Base-by-base conservation (phyloP, 1,139 yeast genomes). In the Geotrichum restrictum region DNA sequence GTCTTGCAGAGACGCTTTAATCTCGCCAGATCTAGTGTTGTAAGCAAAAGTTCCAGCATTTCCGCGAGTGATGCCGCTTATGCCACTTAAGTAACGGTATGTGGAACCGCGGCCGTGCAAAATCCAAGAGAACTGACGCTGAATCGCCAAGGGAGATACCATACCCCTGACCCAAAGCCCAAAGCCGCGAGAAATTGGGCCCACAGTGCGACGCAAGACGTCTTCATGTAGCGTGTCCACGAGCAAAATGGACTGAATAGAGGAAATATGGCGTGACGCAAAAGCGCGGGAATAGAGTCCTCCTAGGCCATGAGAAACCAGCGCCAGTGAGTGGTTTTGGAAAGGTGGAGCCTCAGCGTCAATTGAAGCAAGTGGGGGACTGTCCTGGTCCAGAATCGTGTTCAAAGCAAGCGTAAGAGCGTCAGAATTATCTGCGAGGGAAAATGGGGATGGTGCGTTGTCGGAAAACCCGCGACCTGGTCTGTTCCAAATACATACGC, bases 401-500 rank as follows among this genome's bases (percentile, higher is more conserved):
- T 50, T 40, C 27, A 50, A 32, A 0, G 91, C 94, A 57, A 82
- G 81, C 34, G 75, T 68, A 48, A 88, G 73, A 37, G 82, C 76
- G 54, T 86, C 91, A 2, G 81, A 76, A 0, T 79, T 74, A 54
- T 82, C 78, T 1, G 87, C 83, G 5, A 87, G 73, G 0, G 93
- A 84, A 6, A 77, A 70, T 2, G 95, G 95, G 1, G 89, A 82
- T 0, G 95, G 94, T 0, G 91, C 83, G 51, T 85, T 79, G 60
- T 88, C 95, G 7, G 93, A 83, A 63, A 84, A 81, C 0, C 87
- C 96, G 60, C 78, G 78, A 0, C 96, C 96, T 1, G 96, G 95
- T 42, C 95, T 74, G 61, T 88, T 96, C 81, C 93, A 88, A 53
- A 83, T 76, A 69, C 96, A 88, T 57, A 83, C 86, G 38, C 89